phyloP scores from a whole-genome alignment of 345 rosid genomes.

The Syzygium aromaticum region DNA sequence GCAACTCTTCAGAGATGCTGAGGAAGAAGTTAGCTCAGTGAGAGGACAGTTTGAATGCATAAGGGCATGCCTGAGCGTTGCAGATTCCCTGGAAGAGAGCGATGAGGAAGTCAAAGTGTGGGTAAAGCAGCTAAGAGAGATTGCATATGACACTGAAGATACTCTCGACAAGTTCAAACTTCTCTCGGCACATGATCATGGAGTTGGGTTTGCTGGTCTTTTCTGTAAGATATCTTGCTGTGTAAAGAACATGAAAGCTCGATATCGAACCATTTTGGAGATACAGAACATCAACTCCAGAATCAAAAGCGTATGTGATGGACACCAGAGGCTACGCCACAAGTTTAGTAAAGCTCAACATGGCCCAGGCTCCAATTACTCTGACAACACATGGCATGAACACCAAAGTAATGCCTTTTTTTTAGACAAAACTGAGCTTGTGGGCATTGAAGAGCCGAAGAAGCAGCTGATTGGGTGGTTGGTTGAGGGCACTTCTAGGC shows the following conservation, averaged over 20 bases:
- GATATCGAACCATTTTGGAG: conserved; percentile 6
- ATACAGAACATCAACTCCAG: conserved; percentile 11
- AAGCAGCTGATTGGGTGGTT: conserved; percentile 13
- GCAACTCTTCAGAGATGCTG: neutral
- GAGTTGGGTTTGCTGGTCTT: conserved; percentile 3
- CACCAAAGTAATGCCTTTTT: conserved; percentile 20
- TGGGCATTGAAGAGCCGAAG: conserved; percentile 26
- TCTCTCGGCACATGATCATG: conserved; percentile 9
- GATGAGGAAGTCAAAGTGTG: conserved; percentile 16
- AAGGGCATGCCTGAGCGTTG: conserved; percentile 14
- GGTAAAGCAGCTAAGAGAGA: conserved; percentile 26
- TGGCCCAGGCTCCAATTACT: conserved; percentile 1
- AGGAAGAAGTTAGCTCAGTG: neutral
- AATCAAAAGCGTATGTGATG: conserved; percentile 7
- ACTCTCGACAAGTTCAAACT: conserved; percentile 19
- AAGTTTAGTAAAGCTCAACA: conserved; percentile 4
- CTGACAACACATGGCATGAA: conserved; percentile 6
- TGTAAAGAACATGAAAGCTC: conserved; percentile 16
- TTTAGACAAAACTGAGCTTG: conserved; percentile 24
- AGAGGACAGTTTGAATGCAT: conserved; percentile 15
- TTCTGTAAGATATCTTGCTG: conserved; percentile 9
- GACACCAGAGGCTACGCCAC: conserved; percentile 10
- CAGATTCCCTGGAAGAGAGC: conserved; percentile 15
- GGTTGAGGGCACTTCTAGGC: conserved; percentile 4
- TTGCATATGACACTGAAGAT: conserved; percentile 25